A percentile compares a stretch with the other conserved stretches of the same genome.
These are phyloP conservation scores for Globisporangium canariense DNA, from an alignment of 352 stramenopile genomes.

Conservation along the genomic window DNA sequence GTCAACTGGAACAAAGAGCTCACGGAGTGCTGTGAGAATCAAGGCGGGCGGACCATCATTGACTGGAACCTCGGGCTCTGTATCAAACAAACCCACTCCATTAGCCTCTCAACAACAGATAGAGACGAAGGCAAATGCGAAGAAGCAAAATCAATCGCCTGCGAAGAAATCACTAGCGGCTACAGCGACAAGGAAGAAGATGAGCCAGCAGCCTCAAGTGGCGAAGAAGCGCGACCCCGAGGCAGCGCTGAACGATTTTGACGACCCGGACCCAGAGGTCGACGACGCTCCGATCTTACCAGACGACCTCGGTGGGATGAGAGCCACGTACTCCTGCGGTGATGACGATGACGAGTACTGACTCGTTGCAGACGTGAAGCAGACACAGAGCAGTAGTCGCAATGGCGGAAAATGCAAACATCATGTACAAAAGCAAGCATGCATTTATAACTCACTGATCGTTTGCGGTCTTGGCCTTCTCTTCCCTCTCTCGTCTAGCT, in stretches of 20 bases:
- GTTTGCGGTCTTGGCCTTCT: neutral
- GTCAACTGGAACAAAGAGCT: conserved; percentile 1
- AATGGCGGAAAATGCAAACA: neutral
- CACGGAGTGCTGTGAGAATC: neutral
- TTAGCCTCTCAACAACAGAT: neutral
- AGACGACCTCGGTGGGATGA: conserved; percentile 36
- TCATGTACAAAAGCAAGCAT: neutral
- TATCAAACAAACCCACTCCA: neutral
- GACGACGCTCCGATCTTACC: conserved; percentile 45
- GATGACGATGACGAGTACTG: conserved; percentile 10
- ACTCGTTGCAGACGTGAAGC: no score
- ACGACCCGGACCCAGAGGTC: conserved; percentile 57
- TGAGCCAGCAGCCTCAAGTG: neutral
- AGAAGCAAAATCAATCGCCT: neutral
- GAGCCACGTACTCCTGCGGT: neutral
- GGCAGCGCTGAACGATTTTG: conserved; percentile 43
- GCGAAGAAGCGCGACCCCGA: neutral
- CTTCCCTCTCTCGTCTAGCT: conserved; percentile 35
- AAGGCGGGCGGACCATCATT: neutral
- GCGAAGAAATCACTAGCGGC: neutral
- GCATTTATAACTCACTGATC: neutral
- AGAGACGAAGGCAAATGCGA: neutral
- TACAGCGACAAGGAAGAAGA: neutral
- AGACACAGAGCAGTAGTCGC: no score
- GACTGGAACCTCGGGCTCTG: no score